Base-by-base conservation (phyloP, 352 stramenopile genomes). In the Globisporangium paroecandrum region DNA sequence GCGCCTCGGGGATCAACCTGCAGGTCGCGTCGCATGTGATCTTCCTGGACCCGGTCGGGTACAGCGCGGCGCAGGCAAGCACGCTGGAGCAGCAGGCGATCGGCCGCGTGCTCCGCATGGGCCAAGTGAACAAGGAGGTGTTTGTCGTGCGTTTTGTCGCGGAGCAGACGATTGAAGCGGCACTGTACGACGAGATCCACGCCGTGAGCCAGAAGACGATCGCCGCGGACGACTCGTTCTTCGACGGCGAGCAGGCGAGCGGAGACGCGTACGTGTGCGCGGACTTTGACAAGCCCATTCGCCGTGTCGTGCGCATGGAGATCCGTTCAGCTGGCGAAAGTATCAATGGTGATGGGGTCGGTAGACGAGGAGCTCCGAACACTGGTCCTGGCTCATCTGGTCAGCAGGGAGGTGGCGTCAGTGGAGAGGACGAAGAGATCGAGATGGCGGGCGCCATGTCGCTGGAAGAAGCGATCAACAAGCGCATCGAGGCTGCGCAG, bases 31-130 rank as follows among this genome's bases (percentile, higher is more conserved):
- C 85, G 7, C 88, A 94, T 47, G 82, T 95, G 25, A 82, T 95
- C 49, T 89, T 96, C 66, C 58, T 96, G 7, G 89, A 96, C 54
- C 85, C 85, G 1, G 82, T 91, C 10, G 85, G 89, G 10, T 84
- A 75, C 53, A 91, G 77, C 54, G 76, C 83, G 1, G 79, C 77
- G n/a, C 85, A 96, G 59, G 89, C 83, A 36, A 89, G 79, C 38
- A 83, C 87, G 18, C 70, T 95, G 29, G 89, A 95, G 73, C 77
- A 89, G 61, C 89, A 96, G 47, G 89, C 89, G 20, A 91, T 95
- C 65, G 89, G 89, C 36, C 85, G 89, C 34, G 89, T 94, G 58
- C 70, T 96, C 25, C 81, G 89, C 10, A 96, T 96, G 87, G 89
- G 89, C 8, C 89, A 96, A 70, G 80, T 75, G n/a, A 87, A 94